Evolutionary conservation across 805 yeast genomes (phyloP), one percentile per base, ranked within the genome.

Genomic region (Saturnispora mendoncae): DNA sequence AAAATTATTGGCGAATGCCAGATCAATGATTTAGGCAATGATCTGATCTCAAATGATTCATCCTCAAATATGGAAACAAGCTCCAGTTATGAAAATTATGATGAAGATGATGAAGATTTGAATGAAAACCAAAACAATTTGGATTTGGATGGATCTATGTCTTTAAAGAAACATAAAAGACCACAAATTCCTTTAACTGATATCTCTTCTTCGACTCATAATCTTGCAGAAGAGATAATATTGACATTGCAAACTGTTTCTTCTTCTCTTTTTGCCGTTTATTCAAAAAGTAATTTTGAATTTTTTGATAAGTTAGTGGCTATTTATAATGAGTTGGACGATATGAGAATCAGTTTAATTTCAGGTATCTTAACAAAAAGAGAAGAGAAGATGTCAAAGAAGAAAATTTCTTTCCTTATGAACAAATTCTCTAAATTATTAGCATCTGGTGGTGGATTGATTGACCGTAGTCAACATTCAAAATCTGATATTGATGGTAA

Each of bases 271-370:
- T 82, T 72, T 58, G 75, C 84, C 0, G 66, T 81, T 51, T 83
- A 82, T 60, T 75, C 88, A 0, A 72, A 75, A 49, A 82, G 84
- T 33, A 84, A 82, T 54, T 78, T 77, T 48, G 63, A 70, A n/a
- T 66, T 80, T 33, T 80, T 73, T 60, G 67, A 69, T 44, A 77
- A 75, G 48, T 65, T 83, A 48, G 61, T 69, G 2, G 59, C 56
- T 12, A 64, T 80, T 30, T 81, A 76, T 56, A 61, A 68, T 32
- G 71, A 74, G 36, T 60, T 83, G 47, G 80, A 80, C 50, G 76
- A 76, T 42, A 66, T 75, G 29, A 64, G 84, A 51, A 57, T 79
- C 46, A 72, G 70, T 49, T 61, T 82, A 42, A 53, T 62, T 14
- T 65, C 74, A 48, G 58, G 68, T 38, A 57, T 78, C 19, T 66